Percentiles rank a stretch among this genome's conserved stretches.
phyloP scores from a whole-genome alignment of 1,139 yeast genomes.

The Zygotorulaspora mrakii region DNA sequence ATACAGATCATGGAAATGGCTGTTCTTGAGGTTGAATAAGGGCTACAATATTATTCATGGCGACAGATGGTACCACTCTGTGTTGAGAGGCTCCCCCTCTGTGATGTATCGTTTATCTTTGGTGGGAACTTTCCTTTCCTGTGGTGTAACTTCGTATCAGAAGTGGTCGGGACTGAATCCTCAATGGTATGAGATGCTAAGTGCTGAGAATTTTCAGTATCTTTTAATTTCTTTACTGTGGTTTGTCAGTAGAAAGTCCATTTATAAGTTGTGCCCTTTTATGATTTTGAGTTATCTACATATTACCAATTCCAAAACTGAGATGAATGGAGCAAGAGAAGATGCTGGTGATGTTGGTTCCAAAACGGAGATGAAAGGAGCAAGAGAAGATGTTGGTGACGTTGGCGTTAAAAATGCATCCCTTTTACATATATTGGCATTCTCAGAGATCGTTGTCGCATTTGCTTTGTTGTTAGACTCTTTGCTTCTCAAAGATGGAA shows the following conservation, averaged over 20 bases:
- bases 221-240: slow-evolving; percentile 52
- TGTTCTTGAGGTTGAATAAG: slow-evolving; percentile 28
- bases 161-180: slow-evolving; percentile 56
- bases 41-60: slow-evolving; percentile 23
- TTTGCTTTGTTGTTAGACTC: slow-evolving; percentile 56
- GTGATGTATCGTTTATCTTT: slow-evolving; percentile 51
- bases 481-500: slow-evolving; percentile 54
- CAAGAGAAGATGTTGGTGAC: slow-evolving; percentile 35
- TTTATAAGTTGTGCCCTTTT: slow-evolving; percentile 63
- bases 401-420: slow-evolving; percentile 20
- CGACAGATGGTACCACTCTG: slow-evolving; percentile 41
- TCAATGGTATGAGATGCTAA: slow-evolving; percentile 52
- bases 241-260: slow-evolving; percentile 55
- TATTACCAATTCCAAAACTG: slow-evolving; percentile 43
- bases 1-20: slow-evolving; percentile 36
- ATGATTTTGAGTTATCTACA: slow-evolving; percentile 56
- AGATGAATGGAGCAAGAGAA: slow-evolving; percentile 43
- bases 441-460: slow-evolving; percentile 56
- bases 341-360: slow-evolving; percentile 22
- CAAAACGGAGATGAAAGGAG: slow-evolving; percentile 40
- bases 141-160: slow-evolving; percentile 52
- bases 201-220: slow-evolving; percentile 69
- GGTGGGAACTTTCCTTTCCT: slow-evolving; percentile 54
- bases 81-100: slow-evolving; percentile 42
- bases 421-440: slow-evolving; percentile 52